These are phyloP conservation scores for Entamoeba histolytica DNA, from an alignment of 208 protist species.

Conservation along the genomic window DNA sequence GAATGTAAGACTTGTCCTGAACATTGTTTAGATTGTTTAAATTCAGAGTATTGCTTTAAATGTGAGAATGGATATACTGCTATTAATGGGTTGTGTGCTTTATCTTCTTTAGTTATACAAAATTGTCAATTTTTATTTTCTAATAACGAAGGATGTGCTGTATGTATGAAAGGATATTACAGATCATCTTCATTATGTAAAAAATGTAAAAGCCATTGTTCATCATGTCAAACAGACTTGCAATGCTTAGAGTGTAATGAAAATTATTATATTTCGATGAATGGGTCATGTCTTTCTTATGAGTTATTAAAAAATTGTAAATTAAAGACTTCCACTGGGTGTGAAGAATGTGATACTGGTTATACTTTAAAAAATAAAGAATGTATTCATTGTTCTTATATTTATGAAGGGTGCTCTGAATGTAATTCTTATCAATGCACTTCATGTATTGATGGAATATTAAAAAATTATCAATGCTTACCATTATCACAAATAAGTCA, in stretches of 20 bases:
- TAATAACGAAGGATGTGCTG: background rate
- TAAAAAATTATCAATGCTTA: background rate
- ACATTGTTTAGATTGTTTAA: background rate
- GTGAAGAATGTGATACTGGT: background rate
- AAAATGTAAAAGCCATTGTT: background rate
- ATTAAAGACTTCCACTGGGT: background rate
- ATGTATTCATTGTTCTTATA: background rate
- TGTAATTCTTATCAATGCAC: background rate
- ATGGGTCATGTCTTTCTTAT: background rate
- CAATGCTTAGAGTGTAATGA: background rate
- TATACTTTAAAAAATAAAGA: background rate
- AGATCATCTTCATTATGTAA: background rate
- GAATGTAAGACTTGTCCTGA: background rate
- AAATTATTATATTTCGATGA: background rate
- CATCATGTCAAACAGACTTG: background rate
- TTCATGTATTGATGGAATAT: no score
- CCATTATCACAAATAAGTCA: background rate
- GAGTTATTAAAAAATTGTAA: background rate
- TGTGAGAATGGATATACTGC: background rate
- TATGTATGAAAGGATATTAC: background rate
- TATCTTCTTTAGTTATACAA: no score
- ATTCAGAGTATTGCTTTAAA: background rate
- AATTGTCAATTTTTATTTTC: no score
- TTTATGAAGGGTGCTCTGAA: background rate
- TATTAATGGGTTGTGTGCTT: no score